phyloP scores from a whole-genome alignment of 2,329 filamentous ascomycete genomes.

The Colletotrichum liaoningense region DNA sequence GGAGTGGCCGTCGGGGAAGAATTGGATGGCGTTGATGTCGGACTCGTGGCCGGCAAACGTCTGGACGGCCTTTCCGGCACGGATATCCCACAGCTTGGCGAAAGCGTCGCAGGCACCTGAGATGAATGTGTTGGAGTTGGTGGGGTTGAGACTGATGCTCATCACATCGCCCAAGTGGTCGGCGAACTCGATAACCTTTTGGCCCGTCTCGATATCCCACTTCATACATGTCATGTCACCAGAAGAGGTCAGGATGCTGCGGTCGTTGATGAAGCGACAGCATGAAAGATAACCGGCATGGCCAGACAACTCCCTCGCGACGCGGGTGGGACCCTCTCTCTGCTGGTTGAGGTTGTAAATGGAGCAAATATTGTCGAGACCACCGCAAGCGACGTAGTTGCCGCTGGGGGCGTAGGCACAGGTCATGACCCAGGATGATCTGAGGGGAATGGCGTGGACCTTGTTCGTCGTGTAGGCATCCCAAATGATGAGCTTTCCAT shows the following conservation, averaged over 20 bases:
- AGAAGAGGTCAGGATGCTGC: conserved; percentile 96
- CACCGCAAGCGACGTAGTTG: conserved; percentile 98
- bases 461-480: conserved; percentile 99
- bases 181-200: conserved; percentile 97
- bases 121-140: conserved; percentile 98
- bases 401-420: conserved; percentile 98
- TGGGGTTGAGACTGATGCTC: conserved; percentile 99
- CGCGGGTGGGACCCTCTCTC: conserved; percentile 95
- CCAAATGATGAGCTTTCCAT: conserved; percentile 99
- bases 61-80: conserved; percentile 97
- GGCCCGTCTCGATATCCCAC: conserved; percentile 98
- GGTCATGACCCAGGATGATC: conserved; percentile 99
- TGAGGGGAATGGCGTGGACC: conserved; percentile 96
- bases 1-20: conserved; percentile 98
- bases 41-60: conserved; percentile 99
- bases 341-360: conserved; percentile 98
- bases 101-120: conserved; percentile 99
- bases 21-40: conserved; percentile 99
- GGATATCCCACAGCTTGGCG: conserved; percentile 98
- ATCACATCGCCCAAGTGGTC: conserved; percentile 99
- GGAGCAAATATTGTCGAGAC: conserved; percentile 99
- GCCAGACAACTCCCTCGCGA: conserved; percentile 93
- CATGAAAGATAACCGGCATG: conserved; percentile 98
- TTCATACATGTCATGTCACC: conserved; percentile 99
- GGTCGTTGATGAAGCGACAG: conserved; percentile 99